A percentile compares a stretch with the other conserved stretches of the same genome.
These are phyloP conservation scores for Wickerhamiella dianesei DNA, from an alignment of 805 yeast genomes.

Conservation along the genomic window DNA sequence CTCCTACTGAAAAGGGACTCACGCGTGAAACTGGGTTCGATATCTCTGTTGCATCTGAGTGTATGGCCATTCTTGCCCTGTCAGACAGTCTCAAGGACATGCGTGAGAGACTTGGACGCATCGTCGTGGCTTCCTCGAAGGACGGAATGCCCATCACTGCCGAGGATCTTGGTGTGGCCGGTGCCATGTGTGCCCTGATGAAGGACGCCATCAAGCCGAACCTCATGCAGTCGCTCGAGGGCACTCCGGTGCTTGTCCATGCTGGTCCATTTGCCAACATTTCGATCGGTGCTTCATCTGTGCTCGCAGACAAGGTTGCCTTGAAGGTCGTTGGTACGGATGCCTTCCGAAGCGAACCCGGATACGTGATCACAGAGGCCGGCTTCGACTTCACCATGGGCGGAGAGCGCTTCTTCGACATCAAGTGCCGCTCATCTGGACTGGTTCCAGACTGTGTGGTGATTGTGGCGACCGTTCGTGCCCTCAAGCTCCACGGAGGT, in stretches of 20 bases:
- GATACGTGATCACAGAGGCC: constrained; percentile 92
- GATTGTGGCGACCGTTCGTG: constrained; percentile 90
- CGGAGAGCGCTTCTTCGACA: constrained; percentile 92
- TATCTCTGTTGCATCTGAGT: constrained; percentile 90
- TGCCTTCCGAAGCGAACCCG: constrained; percentile 34
- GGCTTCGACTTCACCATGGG: constrained; percentile 99
- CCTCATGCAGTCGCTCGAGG: constrained; percentile 93
- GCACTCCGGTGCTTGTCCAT: constrained; percentile 96
- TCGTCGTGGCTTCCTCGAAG: constrained; percentile 73
- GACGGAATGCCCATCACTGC: constrained; percentile 77
- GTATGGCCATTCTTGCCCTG: constrained; percentile 90
- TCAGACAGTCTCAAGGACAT: constrained; percentile 66
- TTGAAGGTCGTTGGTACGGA: constrained; percentile 72
- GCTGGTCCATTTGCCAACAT: constrained; percentile 98
- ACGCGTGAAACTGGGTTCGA: constrained; percentile 85
- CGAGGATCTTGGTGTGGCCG: constrained; percentile 90
- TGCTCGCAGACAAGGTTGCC: constrained; percentile 85
- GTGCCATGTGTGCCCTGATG: constrained; percentile 85
- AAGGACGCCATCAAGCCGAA: constrained; percentile 95
- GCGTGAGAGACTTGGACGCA: constrained; percentile 74
- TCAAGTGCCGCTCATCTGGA: constrained; percentile 91
- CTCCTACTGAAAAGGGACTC: constrained; percentile 82
- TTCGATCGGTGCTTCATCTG: constrained; percentile 92
- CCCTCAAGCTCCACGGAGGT: constrained; percentile 92
- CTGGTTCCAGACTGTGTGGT: constrained; percentile 80